Evolutionary conservation across 106 monocot species (phyloP).

Genomic region (Dendrobium catenatum): DNA sequence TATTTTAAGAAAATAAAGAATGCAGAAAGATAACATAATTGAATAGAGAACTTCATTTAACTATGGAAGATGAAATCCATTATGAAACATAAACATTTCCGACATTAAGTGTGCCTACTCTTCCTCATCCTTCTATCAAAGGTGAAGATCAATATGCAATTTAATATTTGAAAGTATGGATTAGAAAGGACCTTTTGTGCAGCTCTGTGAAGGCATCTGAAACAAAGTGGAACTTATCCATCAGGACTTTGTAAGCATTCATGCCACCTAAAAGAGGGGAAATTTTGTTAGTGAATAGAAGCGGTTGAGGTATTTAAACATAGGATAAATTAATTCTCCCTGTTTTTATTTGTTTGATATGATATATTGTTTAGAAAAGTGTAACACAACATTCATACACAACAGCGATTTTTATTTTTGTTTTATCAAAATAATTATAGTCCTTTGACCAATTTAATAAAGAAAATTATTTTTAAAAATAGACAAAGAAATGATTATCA

Average conservation of each 20-base stretch:
- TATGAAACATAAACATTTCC: no score
- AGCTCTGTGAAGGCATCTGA: constrained; percentile 85
- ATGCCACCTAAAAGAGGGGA: constrained; percentile 53
- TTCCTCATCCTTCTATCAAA: background rate
- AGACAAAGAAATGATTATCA: background rate
- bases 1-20: no score
- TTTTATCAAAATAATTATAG: background rate
- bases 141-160: background rate
- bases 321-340: background rate
- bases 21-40: no score
- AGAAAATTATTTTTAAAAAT: background rate
- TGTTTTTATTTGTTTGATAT: background rate
- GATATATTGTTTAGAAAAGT: background rate
- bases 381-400: background rate
- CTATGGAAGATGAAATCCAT: no score
- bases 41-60: no score
- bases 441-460: background rate
- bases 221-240: constrained; percentile 88
- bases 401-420: background rate
- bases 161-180: background rate
- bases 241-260: constrained; percentile 87
- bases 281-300: background rate
- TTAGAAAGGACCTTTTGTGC: constrained; percentile 43
- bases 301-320: background rate
- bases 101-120: no score